Evolutionary conservation across 345 rosid species (phyloP).

Genomic region (Dipteronia dyeriana): DNA sequence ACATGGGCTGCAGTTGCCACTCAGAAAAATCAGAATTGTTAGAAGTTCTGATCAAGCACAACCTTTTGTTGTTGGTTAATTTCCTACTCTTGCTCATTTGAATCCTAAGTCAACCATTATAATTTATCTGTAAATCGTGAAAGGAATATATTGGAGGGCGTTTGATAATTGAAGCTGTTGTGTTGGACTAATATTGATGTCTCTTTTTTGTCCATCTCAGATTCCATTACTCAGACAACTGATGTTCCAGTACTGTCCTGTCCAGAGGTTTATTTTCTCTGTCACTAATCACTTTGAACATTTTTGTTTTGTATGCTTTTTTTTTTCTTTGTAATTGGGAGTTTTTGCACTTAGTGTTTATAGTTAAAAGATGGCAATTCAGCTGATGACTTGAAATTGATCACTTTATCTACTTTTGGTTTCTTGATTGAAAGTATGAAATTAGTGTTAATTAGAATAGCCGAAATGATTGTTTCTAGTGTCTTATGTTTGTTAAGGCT

Average conservation of each 20-base stretch:
- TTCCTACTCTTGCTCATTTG: background rate
- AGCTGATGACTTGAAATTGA: background rate
- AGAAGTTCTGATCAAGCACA: slow-evolving; percentile 34
- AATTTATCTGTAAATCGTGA: background rate
- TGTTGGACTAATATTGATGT: background rate
- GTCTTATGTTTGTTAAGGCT: slow-evolving; percentile 43
- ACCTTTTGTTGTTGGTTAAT: slow-evolving; percentile 38
- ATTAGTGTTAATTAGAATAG: background rate
- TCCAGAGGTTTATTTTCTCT: slow-evolving; percentile 51
- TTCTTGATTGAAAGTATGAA: background rate
- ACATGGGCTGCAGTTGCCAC: slow-evolving; percentile 21
- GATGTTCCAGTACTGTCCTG: slow-evolving; percentile 61
- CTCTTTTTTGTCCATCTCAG: slow-evolving; percentile 26
- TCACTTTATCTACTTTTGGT: background rate
- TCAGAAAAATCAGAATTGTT: slow-evolving; percentile 14
- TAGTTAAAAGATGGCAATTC: background rate
- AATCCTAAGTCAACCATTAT: background rate
- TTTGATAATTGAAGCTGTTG: background rate
- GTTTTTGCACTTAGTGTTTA: background rate
- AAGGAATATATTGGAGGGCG: background rate
- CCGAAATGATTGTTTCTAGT: background rate
- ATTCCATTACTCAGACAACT: slow-evolving; percentile 34
- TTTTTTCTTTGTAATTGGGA: background rate
- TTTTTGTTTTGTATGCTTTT: background rate
- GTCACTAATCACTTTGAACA: background rate